Base-by-base conservation (phyloP, 2,329 filamentous ascomycete species). In the Karstenula rhodostoma region DNA sequence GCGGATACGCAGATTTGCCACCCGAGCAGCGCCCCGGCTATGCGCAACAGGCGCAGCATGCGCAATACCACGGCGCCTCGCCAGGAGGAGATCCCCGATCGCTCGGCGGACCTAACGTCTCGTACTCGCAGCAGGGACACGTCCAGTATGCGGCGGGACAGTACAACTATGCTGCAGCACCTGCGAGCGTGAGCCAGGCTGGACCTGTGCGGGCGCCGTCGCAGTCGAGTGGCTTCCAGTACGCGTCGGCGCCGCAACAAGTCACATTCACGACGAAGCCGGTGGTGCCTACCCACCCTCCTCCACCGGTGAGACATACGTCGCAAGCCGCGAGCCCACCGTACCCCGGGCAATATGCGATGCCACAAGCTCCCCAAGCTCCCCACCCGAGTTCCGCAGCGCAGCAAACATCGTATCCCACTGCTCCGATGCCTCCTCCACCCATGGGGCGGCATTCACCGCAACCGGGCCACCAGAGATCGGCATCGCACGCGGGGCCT, bases 221-320 rank as follows among this genome's bases (percentile, higher is more conserved):
- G 32, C 57, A 62, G 44, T 53, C 46, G 15, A 63, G 67, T 25
- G 57, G 62, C 49, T 76, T 74, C 61, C 75, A 80, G 62, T 83
- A 83, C 68, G 78, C 80, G 13, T 70, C 70, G 22, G 60, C 76
- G 22, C 78, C 80, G 2, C 70, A 77, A 9, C 77, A 77, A 35
- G 75, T 82, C 57, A 80, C 74, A 9, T 83, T 81, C 66, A 81
- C 73, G n/a, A 67, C 79, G 33, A 78, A 77, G 59, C 79, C 78
- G 17, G 71, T 79, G 25, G 69, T 59, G 42, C 32, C 64, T 57
- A 57, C 56, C 44, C 44, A 62, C 33, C 66, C 67, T 58, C 72
- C 63, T 49, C 69, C 71, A 42, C 27, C 62, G 13, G 64, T 77
- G 42, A 65, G 68, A 63, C 73, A 75, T 60, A 72, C 65, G 4